phyloP scores from a whole-genome alignment of 2,329 filamentous ascomycete genomes.

The Thielaviopsis populi region DNA sequence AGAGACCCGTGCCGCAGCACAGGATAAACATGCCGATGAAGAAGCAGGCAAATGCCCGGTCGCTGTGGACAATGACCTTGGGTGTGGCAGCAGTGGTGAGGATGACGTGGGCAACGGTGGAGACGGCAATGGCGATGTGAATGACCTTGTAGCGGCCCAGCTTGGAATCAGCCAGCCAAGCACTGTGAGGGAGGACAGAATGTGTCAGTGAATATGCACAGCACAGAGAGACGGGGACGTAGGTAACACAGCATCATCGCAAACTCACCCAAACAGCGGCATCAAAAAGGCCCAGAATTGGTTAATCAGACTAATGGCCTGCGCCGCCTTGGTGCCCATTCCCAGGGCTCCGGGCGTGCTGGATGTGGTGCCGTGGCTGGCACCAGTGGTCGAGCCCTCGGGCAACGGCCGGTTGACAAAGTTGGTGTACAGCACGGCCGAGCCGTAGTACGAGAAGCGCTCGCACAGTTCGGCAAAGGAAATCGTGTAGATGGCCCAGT shows the following conservation, averaged over 20 bases:
- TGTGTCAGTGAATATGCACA: neutral
- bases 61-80: slow-evolving; percentile 40
- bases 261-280: slow-evolving; percentile 37
- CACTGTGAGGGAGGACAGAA: slow-evolving; percentile 22
- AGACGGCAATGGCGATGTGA: slow-evolving; percentile 49
- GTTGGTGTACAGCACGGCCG: slow-evolving; percentile 52
- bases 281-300: slow-evolving; percentile 48
- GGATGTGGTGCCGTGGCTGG: slow-evolving; percentile 24
- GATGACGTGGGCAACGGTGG: slow-evolving; percentile 51
- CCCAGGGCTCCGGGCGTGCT: slow-evolving; percentile 37
- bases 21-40: slow-evolving; percentile 46
- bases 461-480: slow-evolving; percentile 62
- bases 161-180: slow-evolving; percentile 51
- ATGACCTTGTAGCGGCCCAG: slow-evolving; percentile 61
- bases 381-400: slow-evolving; percentile 37
- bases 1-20: slow-evolving; percentile 57
- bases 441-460: slow-evolving; percentile 65
- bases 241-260: too few relatives aligned
- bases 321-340: slow-evolving; percentile 41
- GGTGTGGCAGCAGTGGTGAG: slow-evolving; percentile 52
- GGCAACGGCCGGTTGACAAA: slow-evolving; percentile 45
- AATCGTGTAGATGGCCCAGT: slow-evolving; percentile 51
- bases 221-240: slow-evolving; percentile 19
- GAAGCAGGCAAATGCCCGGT: slow-evolving; percentile 48
- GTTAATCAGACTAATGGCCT: slow-evolving; percentile 38